Evolutionary conservation across 169 alveolate genomes (phyloP).

Genomic region (Besnoitia besnoiti): DNA sequence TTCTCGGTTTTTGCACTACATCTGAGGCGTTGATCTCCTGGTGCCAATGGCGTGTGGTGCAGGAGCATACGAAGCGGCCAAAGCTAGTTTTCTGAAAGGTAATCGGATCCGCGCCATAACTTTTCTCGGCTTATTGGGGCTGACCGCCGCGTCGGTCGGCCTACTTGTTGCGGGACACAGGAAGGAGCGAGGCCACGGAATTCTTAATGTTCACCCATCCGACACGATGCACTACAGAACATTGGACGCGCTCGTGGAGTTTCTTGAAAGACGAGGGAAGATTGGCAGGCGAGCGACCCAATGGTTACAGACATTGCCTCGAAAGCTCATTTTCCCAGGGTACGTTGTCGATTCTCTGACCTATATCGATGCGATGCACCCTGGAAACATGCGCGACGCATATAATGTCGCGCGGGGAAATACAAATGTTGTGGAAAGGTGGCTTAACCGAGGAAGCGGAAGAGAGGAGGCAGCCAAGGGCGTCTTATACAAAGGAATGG

Average conservation of each 20-base stretch:
- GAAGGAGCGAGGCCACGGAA: not conserved
- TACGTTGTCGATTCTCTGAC: not conserved
- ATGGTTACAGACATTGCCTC: not conserved
- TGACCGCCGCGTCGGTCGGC: not conserved
- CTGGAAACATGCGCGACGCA: not conserved
- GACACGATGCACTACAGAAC: not conserved
- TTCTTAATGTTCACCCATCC: not conserved
- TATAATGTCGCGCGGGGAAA: not conserved
- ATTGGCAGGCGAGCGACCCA: not conserved
- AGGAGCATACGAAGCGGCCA: not conserved
- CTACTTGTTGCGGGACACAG: not conserved
- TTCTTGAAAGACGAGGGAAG: not conserved
- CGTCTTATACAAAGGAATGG: not conserved
- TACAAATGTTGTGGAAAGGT: not conserved
- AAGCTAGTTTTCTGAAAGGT: not conserved
- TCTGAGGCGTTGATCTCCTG: no score
- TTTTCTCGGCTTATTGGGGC: not conserved
- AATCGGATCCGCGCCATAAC: not conserved
- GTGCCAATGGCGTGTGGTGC: not conserved
- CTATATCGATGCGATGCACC: not conserved
- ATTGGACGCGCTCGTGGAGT: not conserved
- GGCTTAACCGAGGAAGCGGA: not conserved
- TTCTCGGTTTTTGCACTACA: no score
- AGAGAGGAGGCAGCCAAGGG: not conserved
- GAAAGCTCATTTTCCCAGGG: not conserved